Evolutionary conservation across 2,329 filamentous ascomycete genomes (phyloP).

Genomic region (Dothidotthia symphoricarpi): DNA sequence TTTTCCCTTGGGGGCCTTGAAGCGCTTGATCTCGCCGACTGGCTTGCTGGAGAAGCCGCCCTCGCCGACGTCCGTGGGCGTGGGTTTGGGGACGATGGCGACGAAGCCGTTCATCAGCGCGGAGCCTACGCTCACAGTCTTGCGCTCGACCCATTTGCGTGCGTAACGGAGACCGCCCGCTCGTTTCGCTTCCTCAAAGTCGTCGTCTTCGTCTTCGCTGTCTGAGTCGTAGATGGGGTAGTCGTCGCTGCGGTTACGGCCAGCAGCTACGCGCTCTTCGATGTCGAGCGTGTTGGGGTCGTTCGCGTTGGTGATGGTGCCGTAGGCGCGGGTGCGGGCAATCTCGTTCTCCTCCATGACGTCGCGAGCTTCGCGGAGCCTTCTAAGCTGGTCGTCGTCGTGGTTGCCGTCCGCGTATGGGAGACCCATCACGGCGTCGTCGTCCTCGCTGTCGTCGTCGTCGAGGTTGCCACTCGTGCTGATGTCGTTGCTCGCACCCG

Average conservation of each 20-base stretch:
- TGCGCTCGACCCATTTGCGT: constrained; percentile 50
- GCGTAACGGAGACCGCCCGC: constrained; percentile 77
- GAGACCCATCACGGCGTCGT: constrained; percentile 40
- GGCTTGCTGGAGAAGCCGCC: constrained; percentile 42
- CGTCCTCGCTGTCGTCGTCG: constrained; percentile 66
- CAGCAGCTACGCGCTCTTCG: constrained; percentile 75
- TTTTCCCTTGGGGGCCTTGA: constrained; percentile 78
- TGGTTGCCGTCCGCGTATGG: constrained; percentile 32
- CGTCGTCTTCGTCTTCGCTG: constrained; percentile 73
- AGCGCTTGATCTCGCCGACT: constrained; percentile 45
- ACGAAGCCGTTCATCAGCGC: constrained; percentile 26
- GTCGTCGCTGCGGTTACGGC: constrained; percentile 63
- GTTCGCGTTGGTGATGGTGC: constrained; percentile 40
- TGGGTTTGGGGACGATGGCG: constrained; percentile 41
- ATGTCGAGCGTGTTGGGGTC: constrained; percentile 61
- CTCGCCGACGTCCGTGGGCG: constrained; percentile 45
- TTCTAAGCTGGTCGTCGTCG: constrained; percentile 47
- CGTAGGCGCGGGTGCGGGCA: constrained; percentile 50
- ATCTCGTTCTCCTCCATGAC: constrained; percentile 53
- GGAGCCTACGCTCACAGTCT: constrained; percentile 51
- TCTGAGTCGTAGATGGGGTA: constrained; percentile 91
- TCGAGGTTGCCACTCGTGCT: constrained; percentile 76
- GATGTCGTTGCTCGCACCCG: constrained; percentile 69
- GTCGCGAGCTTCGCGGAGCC: constrained; percentile 52
- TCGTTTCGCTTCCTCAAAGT: constrained; percentile 72